Evolutionary conservation across 176 grass and related monocot species (phyloP).

Genomic region (Pharus latifolius): DNA sequence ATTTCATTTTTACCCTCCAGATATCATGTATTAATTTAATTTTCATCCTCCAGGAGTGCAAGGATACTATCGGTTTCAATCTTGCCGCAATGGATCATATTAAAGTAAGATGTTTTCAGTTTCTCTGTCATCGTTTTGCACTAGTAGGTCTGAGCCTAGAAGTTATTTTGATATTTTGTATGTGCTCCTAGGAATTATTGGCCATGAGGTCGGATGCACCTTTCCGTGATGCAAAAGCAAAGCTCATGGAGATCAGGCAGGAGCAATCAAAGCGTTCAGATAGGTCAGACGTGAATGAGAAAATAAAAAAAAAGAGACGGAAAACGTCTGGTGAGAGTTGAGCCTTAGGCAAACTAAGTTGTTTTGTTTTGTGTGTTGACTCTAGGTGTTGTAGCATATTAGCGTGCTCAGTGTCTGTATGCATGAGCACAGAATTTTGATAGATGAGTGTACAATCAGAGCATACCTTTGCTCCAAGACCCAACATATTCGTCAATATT

Average conservation of each 20-base stretch:
- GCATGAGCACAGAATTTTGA: conserved; percentile 1
- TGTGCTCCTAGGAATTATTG: conserved; percentile 46
- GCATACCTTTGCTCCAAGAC: neutral
- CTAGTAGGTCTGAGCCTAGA: neutral
- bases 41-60: conserved; percentile 43
- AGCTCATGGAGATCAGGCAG: conserved; percentile 71
- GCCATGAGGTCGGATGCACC: conserved; percentile 78
- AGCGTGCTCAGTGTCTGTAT: neutral
- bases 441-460: neutral
- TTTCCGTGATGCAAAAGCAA: conserved; percentile 79
- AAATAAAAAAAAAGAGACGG: conserved; percentile 50
- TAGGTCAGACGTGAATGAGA: conserved; percentile 24
- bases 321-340: conserved; percentile 28
- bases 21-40: neutral
- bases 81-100: conserved; percentile 87
- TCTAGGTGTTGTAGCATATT: neutral
- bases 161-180: neutral
- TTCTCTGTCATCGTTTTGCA: neutral
- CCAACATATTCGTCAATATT: too few species aligned
- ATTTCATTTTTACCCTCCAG: neutral
- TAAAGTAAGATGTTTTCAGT: conserved; percentile 24
- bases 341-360: neutral
- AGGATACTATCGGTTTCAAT: conserved; percentile 90
- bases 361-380: neutral
- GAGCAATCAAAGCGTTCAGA: conserved; percentile 37